A percentile compares a stretch with the other conserved stretches of the same genome.
Conservation (phyloP, 2,329 filamentous ascomycete genomes). For the Monilinia laxa region DNA sequence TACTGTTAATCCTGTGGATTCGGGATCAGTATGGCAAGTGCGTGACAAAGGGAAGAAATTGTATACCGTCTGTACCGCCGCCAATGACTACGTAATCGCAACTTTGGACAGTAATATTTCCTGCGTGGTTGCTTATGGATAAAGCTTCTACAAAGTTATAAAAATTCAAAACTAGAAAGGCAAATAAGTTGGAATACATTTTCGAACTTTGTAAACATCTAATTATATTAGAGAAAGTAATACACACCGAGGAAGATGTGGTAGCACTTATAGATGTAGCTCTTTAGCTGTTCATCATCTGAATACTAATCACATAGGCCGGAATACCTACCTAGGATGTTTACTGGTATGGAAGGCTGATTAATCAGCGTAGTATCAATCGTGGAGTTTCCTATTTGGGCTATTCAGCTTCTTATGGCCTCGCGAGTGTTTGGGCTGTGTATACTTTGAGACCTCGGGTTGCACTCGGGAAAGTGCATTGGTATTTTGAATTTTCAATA, state of each 20-base stretch:
- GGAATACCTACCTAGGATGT: not conserved
- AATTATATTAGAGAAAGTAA: not conserved
- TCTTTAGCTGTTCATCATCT: not conserved
- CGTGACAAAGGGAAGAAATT: not conserved
- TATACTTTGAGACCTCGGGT: not conserved
- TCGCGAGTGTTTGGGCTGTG: not conserved
- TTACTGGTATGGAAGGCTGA: not conserved
- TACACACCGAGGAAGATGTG: not conserved
- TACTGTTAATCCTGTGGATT: slow-evolving; percentile 25
- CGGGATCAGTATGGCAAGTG: not conserved
- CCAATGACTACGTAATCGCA: slow-evolving; percentile 20
- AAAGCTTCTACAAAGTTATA: not conserved
- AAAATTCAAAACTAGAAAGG: not conserved
- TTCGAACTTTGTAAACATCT: not conserved
- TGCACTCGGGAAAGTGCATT: not conserved
- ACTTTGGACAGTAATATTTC: not conserved
- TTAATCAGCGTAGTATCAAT: not conserved
- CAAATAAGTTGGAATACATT: not conserved
- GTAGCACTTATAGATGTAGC: not conserved
- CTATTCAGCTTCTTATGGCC: not conserved
- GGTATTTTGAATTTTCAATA: not conserved
- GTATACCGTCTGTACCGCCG: slow-evolving; percentile 8
- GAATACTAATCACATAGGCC: not conserved
- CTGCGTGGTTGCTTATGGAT: not conserved
- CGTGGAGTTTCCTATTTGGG: not conserved